Conservation (phyloP, 2,329 filamentous ascomycete species). For the Cadophora malorum region DNA sequence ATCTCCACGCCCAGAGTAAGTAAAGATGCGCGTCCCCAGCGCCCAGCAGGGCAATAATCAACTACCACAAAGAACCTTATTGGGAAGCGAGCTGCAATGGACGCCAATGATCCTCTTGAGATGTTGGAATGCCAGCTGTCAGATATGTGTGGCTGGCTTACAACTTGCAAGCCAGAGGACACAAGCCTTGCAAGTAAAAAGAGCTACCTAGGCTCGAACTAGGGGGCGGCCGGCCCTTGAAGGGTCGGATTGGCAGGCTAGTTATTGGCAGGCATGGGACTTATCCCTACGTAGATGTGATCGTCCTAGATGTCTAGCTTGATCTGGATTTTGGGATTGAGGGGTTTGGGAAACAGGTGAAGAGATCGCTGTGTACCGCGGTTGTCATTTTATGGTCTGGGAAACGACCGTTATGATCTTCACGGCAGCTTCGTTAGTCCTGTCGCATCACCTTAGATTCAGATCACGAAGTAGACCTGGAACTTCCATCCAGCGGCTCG, state of each 20-base stretch:
- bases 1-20: slow-evolving; percentile 3
- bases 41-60: not conserved
- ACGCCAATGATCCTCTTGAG: not conserved
- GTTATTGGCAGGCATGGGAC: not conserved
- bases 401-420: not conserved
- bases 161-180: not conserved
- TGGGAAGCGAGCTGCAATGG: not conserved
- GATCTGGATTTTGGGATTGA: not conserved
- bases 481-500: not conserved
- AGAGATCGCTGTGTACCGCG: not conserved
- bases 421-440: not conserved
- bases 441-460: not conserved
- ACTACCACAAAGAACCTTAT: slow-evolving; percentile 4
- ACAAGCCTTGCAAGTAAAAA: not conserved
- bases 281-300: not conserved
- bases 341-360: not conserved
- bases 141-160: not conserved
- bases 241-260: slow-evolving; percentile 11
- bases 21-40: not conserved
- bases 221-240: not conserved
- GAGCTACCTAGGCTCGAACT: not conserved
- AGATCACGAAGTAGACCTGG: slow-evolving; percentile 2
- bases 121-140: not conserved
- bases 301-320: not conserved
- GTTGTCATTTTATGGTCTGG: slow-evolving; percentile 2